A percentile compares a stretch with the other conserved stretches of the same genome.
Evolutionary conservation across 2,329 filamentous ascomycete species (phyloP).

Genomic region (Ophiocordyceps australis): DNA sequence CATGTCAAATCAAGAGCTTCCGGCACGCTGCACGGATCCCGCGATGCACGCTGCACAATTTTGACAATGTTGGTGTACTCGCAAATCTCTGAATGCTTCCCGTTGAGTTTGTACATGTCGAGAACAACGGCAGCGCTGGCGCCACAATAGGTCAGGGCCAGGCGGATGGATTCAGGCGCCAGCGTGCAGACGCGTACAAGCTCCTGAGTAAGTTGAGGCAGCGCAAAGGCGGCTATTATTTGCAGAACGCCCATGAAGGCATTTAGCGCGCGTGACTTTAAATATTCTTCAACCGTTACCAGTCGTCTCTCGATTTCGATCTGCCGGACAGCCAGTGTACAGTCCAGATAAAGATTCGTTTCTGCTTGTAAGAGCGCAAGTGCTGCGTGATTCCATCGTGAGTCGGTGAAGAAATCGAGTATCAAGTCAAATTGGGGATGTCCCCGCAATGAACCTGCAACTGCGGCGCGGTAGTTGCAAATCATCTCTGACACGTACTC

Average conservation of each 20-base stretch:
- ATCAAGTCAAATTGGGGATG: neutral
- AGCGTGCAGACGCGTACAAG: neutral
- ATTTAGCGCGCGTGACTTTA: neutral
- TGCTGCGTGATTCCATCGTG: neutral
- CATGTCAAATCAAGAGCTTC: neutral
- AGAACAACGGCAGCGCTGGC: neutral
- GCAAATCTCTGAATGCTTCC: neutral
- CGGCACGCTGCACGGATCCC: neutral
- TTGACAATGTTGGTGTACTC: neutral
- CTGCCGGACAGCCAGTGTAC: neutral
- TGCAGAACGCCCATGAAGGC: neutral
- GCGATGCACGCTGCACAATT: neutral
- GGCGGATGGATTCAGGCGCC: neutral
- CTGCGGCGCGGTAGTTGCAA: neutral
- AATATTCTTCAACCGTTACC: neutral
- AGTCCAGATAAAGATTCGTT: neutral
- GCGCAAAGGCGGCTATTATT: neutral
- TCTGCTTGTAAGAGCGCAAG: neutral
- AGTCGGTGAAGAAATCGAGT: neutral
- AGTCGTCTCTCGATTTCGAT: neutral
- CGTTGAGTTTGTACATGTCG: constrained; percentile 1
- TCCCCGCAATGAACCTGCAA: neutral
- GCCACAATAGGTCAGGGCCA: neutral
- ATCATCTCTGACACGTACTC: neutral
- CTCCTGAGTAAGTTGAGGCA: neutral